phyloP scores from a whole-genome alignment of 768 basidiomycete genomes.

The Termitomyces sp. region DNA sequence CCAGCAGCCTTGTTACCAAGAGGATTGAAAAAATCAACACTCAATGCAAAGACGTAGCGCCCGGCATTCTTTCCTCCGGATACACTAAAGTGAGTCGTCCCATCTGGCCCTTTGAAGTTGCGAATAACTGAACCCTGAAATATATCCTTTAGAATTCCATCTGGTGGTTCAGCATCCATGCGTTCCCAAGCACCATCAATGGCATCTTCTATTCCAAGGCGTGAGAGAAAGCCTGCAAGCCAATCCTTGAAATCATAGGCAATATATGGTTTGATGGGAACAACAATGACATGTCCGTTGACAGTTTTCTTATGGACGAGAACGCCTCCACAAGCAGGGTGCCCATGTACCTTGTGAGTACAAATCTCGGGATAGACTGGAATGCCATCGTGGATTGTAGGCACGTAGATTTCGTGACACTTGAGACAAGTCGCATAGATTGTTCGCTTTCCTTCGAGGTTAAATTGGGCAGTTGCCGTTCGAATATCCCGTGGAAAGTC shows the following conservation, averaged over 20 bases:
- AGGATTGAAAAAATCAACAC: constrained; percentile 23
- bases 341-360: neutral
- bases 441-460: neutral
- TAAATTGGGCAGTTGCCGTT: neutral
- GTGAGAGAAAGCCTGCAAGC: neutral
- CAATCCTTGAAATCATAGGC: neutral
- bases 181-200: neutral
- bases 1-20: constrained; percentile 18
- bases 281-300: neutral
- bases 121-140: neutral
- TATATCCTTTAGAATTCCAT: neutral
- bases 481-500: neutral
- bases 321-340: neutral
- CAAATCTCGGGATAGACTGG: neutral
- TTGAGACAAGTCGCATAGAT: neutral
- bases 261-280: neutral
- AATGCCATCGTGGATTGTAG: neutral
- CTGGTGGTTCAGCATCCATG: neutral
- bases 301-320: neutral
- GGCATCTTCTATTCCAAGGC: neutral
- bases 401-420: neutral
- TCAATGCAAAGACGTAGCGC: constrained; percentile 24
- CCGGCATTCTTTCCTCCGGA: constrained; percentile 9
- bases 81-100: constrained; percentile 13
- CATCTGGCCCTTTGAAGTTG: constrained; percentile 16